Conservation (phyloP, 2,329 filamentous ascomycete genomes). For the Fusarium sp. region DNA sequence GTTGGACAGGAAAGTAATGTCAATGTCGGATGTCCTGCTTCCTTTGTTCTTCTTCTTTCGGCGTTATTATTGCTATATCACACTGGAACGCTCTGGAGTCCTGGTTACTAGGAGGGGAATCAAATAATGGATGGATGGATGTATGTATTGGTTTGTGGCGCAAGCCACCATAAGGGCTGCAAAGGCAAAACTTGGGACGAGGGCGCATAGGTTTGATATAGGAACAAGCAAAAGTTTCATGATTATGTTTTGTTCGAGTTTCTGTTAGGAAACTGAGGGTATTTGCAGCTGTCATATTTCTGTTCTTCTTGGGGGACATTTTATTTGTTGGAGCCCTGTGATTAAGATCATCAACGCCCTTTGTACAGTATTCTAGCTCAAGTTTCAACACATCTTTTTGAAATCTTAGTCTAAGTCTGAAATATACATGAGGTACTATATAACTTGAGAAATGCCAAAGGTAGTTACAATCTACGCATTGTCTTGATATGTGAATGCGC, state of each 20-base stretch:
- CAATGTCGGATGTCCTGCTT: not conserved
- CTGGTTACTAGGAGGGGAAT: slow-evolving; percentile 14
- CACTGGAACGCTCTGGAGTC: slow-evolving; percentile 41
- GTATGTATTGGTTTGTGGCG: slow-evolving; percentile 20
- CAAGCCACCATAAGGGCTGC: slow-evolving; percentile 21
- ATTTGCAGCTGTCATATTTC: slow-evolving; percentile 1
- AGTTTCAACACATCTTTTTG: not conserved
- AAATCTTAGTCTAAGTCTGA: not conserved
- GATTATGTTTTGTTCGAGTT: slow-evolving; percentile 9
- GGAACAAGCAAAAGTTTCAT: slow-evolving; percentile 33
- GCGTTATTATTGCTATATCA: slow-evolving; percentile 30
- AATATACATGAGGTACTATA: not conserved
- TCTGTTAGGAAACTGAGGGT: slow-evolving; percentile 10
- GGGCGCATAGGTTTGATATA: slow-evolving; percentile 38
- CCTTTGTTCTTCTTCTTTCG: slow-evolving; percentile 17
- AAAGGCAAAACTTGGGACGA: slow-evolving; percentile 21
- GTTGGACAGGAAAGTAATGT: not conserved
- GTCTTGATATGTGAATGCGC: not conserved
- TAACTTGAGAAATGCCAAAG: not conserved
- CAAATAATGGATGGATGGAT: slow-evolving; percentile 33
- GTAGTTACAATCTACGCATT: not conserved
- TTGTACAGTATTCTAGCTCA: not conserved
- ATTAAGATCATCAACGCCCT: slow-evolving; percentile 5
- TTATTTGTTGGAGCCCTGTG: slow-evolving; percentile 11
- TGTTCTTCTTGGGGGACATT: not conserved